Percentiles rank a stretch among this genome's conserved stretches.
These are phyloP conservation scores for Corylus avellana DNA, from an alignment of 306 rosid genomes.

Conservation along the genomic window DNA sequence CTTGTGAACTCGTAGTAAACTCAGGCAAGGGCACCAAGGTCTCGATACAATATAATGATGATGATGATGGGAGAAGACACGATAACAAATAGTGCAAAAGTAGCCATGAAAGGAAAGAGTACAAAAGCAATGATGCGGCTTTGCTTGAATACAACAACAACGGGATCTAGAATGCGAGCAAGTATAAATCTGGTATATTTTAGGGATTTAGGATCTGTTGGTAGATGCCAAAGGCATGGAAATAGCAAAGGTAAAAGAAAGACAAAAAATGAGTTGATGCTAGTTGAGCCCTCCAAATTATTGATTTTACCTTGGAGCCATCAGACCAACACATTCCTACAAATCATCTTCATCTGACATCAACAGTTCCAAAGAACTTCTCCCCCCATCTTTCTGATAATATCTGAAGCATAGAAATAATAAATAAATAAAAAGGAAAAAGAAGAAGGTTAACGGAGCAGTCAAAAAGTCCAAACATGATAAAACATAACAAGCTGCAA, in stretches of 20 bases:
- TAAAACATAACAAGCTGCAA: neutral
- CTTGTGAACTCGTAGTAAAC: too few species aligned
- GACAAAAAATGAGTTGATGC: neutral
- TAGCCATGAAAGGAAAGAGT: neutral
- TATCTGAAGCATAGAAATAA: conserved; percentile 34
- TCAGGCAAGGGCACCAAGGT: too few species aligned
- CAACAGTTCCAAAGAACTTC: conserved; percentile 29
- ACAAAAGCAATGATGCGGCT: neutral
- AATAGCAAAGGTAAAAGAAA: neutral
- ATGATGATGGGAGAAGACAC: neutral
- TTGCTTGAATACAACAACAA: neutral
- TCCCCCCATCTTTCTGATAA: conserved; percentile 26
- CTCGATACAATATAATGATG: too few species aligned
- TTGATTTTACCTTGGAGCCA: neutral
- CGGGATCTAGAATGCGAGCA: neutral
- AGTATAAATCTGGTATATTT: neutral
- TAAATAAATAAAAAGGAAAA: neutral
- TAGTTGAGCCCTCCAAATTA: neutral
- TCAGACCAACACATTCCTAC: conserved; percentile 5
- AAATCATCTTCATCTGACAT: conserved; percentile 26
- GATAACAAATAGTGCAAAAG: neutral
- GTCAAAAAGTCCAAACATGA: conserved; percentile 2
- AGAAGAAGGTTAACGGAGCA: conserved; percentile 13
- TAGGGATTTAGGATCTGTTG: neutral
- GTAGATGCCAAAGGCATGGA: neutral